These are phyloP conservation scores for Amborella trichopoda DNA, from an alignment of 164 flowering plant species.

Conservation along the genomic window DNA sequence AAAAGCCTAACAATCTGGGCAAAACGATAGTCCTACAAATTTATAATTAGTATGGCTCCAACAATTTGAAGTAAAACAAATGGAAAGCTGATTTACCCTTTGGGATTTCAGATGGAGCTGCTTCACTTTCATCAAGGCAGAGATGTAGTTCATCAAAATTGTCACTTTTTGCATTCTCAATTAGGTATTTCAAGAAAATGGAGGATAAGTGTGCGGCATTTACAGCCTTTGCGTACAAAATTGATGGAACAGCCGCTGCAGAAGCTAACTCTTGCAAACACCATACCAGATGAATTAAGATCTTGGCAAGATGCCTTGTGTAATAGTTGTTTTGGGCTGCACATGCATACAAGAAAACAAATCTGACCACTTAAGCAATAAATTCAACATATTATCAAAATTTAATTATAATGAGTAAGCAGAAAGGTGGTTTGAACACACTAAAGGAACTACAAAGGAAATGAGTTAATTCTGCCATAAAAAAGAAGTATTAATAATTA, in stretches of 20 bases:
- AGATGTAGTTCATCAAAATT: slow-evolving; percentile 53
- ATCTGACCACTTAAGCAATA: not conserved
- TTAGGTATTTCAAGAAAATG: slow-evolving; percentile 64
- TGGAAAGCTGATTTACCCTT: slow-evolving; percentile 26
- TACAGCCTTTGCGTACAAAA: slow-evolving; percentile 41
- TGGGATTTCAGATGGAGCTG: slow-evolving; percentile 22
- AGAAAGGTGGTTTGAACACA: no score
- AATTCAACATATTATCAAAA: not conserved
- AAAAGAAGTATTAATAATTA: no score
- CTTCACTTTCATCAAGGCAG: slow-evolving; percentile 56
- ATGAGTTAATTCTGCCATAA: no score
- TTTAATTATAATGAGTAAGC: not conserved
- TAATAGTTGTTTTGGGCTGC: slow-evolving; percentile 64
- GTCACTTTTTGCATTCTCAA: slow-evolving; percentile 65
- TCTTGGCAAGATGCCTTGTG: slow-evolving; percentile 88
- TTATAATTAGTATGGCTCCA: no score
- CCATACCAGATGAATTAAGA: slow-evolving; percentile 65
- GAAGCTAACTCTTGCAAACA: slow-evolving; percentile 74
- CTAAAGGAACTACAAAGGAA: not conserved
- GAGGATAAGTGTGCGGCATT: slow-evolving; percentile 77
- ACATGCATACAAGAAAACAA: slow-evolving; percentile 9
- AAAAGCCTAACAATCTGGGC: no score
- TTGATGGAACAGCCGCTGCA: slow-evolving; percentile 28
- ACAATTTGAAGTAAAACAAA: no score
- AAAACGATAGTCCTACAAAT: no score